A percentile compares a stretch with the other conserved stretches of the same genome.
phyloP scores from a whole-genome alignment of 306 rosid genomes.

The Trifolium subterraneum region DNA sequence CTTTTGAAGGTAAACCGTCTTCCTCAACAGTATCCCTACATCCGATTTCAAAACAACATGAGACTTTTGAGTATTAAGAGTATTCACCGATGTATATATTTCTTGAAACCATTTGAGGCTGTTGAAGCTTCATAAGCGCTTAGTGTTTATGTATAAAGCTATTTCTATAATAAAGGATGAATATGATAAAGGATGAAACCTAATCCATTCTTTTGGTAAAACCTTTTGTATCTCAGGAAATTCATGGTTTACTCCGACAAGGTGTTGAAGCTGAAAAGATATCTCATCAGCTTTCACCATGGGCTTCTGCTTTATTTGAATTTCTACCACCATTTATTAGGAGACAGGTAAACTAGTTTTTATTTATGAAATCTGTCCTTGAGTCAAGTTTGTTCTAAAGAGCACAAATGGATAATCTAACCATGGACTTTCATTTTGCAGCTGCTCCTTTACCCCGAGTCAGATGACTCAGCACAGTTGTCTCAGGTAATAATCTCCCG shows the following conservation, averaged over 20 bases:
- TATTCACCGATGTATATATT: constrained; percentile 21
- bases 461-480: constrained; percentile 97
- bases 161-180: not conserved
- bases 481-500: constrained; percentile 74
- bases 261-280: constrained; percentile 76
- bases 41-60: not conserved
- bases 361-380: not conserved
- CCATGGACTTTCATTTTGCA: constrained; percentile 47
- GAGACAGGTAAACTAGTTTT: constrained; percentile 64
- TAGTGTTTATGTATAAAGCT: not conserved
- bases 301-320: constrained; percentile 98
- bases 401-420: constrained; percentile 21
- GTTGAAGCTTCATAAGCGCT: constrained; percentile 20
- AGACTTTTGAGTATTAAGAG: not conserved
- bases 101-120: constrained; percentile 19
- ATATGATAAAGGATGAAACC: not conserved
- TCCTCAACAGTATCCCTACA: not conserved
- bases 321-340: constrained; percentile 91
- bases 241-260: constrained; percentile 78
- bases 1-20: constrained; percentile 72
- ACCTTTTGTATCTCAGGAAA: constrained; percentile 70
- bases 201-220: constrained; percentile 13
- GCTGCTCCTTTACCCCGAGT: constrained; percentile 94
- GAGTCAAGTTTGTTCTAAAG: not conserved
- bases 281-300: constrained; percentile 87